Evolutionary conservation across 1,284 basidiomycete genomes (phyloP).

Genomic region (Leccinum huronense): DNA sequence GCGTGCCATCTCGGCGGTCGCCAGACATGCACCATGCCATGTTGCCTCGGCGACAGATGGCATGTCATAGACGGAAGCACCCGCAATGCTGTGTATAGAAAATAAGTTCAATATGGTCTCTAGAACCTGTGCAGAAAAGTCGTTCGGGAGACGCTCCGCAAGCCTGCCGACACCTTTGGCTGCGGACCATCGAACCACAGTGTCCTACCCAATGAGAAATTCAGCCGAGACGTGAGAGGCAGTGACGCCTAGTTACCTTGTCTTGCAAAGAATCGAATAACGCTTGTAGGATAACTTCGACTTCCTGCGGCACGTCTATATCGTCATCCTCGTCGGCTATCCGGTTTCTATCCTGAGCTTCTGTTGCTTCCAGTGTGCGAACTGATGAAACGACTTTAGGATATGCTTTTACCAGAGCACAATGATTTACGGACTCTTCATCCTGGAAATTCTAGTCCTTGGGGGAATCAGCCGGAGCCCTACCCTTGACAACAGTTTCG

Average conservation of each 20-base stretch:
- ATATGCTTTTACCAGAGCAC: background rate
- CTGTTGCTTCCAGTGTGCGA: slow-evolving; percentile 25
- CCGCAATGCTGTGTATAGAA: slow-evolving; percentile 62
- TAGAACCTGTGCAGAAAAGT: slow-evolving; percentile 78
- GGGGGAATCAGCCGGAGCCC: slow-evolving; percentile 64
- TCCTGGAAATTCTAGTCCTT: slow-evolving; percentile 36
- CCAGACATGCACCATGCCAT: slow-evolving; percentile 95
- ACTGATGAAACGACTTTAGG: slow-evolving; percentile 23
- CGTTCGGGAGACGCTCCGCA: slow-evolving; percentile 73
- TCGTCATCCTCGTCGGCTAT: slow-evolving; percentile 43
- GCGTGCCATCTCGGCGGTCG: slow-evolving; percentile 89
- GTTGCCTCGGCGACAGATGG: slow-evolving; percentile 77
- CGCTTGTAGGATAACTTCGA: slow-evolving; percentile 75
- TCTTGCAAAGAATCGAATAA: slow-evolving; percentile 80
- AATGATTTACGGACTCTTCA: slow-evolving; percentile 32
- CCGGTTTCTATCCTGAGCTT: slow-evolving; percentile 6
- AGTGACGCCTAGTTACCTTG: slow-evolving; percentile 51
- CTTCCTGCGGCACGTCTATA: slow-evolving; percentile 75
- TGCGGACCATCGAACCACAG: slow-evolving; percentile 91
- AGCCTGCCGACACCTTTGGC: slow-evolving; percentile 93
- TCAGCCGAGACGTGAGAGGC: slow-evolving; percentile 8
- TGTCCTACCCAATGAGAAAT: slow-evolving; percentile 60
- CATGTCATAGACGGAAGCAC: slow-evolving; percentile 66
- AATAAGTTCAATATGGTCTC: slow-evolving; percentile 73
- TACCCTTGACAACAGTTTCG: slow-evolving; percentile 64